Base-by-base conservation (phyloP, 108 stramenopile genomes). In the Fragilariopsis cylindrus region DNA sequence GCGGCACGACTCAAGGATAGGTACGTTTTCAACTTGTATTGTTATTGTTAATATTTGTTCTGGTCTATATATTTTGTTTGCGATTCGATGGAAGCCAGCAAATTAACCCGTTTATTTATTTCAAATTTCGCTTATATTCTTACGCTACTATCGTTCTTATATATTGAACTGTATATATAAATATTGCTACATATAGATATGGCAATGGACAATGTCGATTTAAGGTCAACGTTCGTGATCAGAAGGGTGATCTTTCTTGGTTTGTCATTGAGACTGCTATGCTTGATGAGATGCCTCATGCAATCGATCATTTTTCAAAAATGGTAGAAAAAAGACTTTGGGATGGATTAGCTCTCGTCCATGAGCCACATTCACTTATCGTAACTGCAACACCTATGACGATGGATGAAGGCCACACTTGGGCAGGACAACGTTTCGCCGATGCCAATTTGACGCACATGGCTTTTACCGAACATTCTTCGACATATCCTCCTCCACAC, bases 381-480 rank as follows among this genome's bases (percentile, higher is more conserved):
- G 57, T 48, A 4, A 73, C 76, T 40, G 65, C 72, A 63, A 69
- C 77, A 3, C 63, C 72, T 12, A 69, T 49, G 66, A 11, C 30
- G 49, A 66, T 55, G 40, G 74, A 75, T 42, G 21, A 42, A 47
- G 50, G 42, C 5, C 76, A 62, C 64, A 47, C 60, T n/a, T 71
- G 69, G 70, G 70, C 45, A 7, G 69, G 69, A 4, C 46, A 74
- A 21, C 77, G 71, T 16, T 86, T 88, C 69, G 82, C 74, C 43
- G 69, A 85, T 41, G 74, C 66, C 4, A 60, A 78, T 7, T 62
- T 87, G 52, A 78, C 69, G 12, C 66, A 73, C n/a, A 58, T 92
- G 54, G 77, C 84, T 11, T 94, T 85, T 66, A 88, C 87, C 69
- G 93, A 94, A 69, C 89, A 90, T 69, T 73, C 66, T 30, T 11